A percentile compares a stretch with the other conserved stretches of the same genome.
phyloP scores from a whole-genome alignment of 2,329 filamentous ascomycete species.

The Ascochyta lentis region DNA sequence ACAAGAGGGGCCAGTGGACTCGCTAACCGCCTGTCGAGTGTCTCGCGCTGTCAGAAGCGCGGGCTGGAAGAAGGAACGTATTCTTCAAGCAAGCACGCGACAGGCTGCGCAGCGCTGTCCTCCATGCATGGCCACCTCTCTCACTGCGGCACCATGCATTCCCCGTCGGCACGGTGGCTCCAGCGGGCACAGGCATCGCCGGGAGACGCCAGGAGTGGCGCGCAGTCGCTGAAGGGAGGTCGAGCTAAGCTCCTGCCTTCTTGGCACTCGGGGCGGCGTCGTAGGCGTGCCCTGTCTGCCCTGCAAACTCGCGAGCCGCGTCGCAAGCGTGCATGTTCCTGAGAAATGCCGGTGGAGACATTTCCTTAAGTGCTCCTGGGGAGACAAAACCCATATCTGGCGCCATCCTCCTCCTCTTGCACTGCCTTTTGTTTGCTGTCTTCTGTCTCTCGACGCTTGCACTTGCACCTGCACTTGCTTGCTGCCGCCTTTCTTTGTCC shows the following conservation, averaged over 20 bases:
- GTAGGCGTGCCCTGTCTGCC: background rate
- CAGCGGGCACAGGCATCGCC: background rate
- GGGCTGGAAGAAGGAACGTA: background rate
- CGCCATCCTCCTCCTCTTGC: constrained; percentile 7
- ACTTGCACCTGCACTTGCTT: background rate
- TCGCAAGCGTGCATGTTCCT: constrained; percentile 16
- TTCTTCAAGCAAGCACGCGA: constrained; percentile 3
- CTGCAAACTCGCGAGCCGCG: constrained; percentile 10
- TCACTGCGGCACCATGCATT: constrained; percentile 14
- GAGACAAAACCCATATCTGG: constrained; percentile 15
- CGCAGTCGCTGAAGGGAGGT: constrained; percentile 15
- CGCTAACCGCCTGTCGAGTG: constrained; percentile 1
- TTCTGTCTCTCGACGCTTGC: background rate
- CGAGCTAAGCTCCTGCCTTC: constrained; percentile 17
- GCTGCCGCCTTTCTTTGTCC: background rate
- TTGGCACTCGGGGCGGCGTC: constrained; percentile 4
- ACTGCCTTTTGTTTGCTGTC: background rate
- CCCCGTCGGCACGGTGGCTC: constrained; percentile 1
- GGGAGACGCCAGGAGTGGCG: background rate
- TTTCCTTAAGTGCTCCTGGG: background rate
- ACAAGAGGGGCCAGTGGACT: background rate
- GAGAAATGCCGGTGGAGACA: constrained; percentile 14
- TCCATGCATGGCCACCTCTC: background rate
- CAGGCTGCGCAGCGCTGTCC: constrained; percentile 1
- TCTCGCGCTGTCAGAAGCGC: constrained; percentile 6